Percentiles rank a stretch among this genome's conserved stretches.
Evolutionary conservation across 805 yeast species (phyloP).

Genomic region (Diddensiella transvaalensis): DNA sequence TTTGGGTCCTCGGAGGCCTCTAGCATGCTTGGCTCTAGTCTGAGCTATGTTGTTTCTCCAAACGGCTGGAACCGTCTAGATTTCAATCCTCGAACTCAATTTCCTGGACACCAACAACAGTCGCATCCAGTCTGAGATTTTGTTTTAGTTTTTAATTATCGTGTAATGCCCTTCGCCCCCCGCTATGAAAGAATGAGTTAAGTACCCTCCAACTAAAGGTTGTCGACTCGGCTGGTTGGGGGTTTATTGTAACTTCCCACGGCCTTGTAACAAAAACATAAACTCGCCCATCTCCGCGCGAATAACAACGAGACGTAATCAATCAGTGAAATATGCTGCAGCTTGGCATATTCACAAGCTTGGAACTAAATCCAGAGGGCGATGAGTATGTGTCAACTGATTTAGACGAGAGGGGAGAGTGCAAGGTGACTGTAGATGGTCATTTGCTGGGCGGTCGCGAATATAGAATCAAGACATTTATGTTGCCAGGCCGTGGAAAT

Average conservation of each 20-base stretch:
- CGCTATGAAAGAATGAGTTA: no score
- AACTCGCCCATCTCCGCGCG: no score
- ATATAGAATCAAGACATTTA: conserved; percentile 40
- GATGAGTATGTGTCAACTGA: conserved; percentile 34
- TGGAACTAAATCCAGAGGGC: conserved; percentile 24
- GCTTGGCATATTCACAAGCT: conserved; percentile 23
- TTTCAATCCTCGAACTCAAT: no score
- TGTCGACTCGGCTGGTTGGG: no score
- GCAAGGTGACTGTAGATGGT: conserved; percentile 42
- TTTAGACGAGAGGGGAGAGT: conserved; percentile 44
- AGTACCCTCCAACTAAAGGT: no score
- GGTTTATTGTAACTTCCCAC: no score
- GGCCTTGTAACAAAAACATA: no score
- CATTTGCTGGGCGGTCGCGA: conserved; percentile 38
- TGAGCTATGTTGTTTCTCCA: conserved; percentile 49
- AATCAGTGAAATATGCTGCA: conserved; percentile 23
- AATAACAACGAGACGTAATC: no score
- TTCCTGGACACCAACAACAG: no score
- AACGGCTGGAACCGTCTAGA: conserved; percentile 45
- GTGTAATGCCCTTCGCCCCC: no score
- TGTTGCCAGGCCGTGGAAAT: conserved; percentile 36
- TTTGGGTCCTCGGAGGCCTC: conserved; percentile 53
- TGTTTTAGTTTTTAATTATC: no score
- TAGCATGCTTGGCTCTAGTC: conserved; percentile 45
- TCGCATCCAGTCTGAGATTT: no score